Percentiles rank a stretch among this genome's conserved stretches.
These are phyloP conservation scores for Sarocladium kiliense DNA, from an alignment of 2,329 filamentous ascomycete species.

Conservation along the genomic window DNA sequence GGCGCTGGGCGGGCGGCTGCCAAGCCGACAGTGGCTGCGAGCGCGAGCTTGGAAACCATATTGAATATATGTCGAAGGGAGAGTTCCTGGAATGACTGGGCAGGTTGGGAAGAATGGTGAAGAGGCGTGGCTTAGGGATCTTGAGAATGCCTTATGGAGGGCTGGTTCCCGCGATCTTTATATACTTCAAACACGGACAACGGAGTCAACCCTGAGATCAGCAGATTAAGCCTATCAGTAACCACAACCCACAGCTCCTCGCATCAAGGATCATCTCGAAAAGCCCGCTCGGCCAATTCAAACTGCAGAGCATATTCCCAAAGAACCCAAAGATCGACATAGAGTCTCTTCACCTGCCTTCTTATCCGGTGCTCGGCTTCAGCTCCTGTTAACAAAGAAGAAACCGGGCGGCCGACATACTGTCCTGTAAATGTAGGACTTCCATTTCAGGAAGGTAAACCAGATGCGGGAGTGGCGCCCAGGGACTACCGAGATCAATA, in stretches of 20 bases:
- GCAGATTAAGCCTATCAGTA: background rate
- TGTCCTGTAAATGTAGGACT: background rate
- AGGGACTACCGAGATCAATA: conserved; percentile 2
- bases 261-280: no score
- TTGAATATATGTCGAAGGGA: background rate
- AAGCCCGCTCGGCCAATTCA: no score
- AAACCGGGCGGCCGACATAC: background rate
- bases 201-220: background rate
- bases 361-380: background rate
- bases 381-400: no score
- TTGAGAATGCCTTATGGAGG: background rate
- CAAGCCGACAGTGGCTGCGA: background rate
- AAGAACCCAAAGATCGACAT: background rate
- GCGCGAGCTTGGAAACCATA: background rate
- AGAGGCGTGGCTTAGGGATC: background rate
- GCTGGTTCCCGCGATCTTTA: background rate
- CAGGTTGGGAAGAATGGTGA: background rate
- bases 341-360: background rate
- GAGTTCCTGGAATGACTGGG: background rate
- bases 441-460: background rate
- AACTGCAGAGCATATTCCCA: background rate
- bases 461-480: background rate
- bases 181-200: background rate
- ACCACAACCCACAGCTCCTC: background rate
- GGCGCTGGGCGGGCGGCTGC: background rate